Evolutionary conservation across 805 yeast genomes (phyloP).

Genomic region (Babjeviella inositovora): DNA sequence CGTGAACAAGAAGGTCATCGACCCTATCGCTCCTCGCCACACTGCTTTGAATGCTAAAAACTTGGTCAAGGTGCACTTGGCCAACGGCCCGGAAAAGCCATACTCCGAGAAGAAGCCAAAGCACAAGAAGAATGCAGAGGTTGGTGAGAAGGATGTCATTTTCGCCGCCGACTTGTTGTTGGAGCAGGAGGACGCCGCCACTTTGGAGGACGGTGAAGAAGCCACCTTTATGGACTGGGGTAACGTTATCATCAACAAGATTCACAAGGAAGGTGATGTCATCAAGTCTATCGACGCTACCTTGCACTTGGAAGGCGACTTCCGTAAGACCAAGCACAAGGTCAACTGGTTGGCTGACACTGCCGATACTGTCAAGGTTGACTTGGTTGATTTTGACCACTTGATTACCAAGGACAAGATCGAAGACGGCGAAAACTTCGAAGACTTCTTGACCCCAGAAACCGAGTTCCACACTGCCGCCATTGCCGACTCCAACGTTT

Average conservation of each 20-base stretch:
- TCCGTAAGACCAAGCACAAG: constrained; percentile 91
- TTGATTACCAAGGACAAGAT: constrained; percentile 88
- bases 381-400: constrained; percentile 84
- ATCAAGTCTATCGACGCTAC: constrained; percentile 58
- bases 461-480: constrained; percentile 76
- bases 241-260: constrained; percentile 65
- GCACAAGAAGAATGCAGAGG: constrained; percentile 89
- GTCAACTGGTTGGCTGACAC: constrained; percentile 90
- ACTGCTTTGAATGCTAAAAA: constrained; percentile 56
- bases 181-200: constrained; percentile 75
- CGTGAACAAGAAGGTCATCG: constrained; percentile 90
- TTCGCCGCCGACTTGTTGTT: constrained; percentile 48
- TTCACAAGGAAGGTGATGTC: constrained; percentile 40
- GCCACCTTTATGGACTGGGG: constrained; percentile 99
- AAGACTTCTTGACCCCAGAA: constrained; percentile 75
- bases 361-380: constrained; percentile 52
- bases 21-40: constrained; percentile 93
- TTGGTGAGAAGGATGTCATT: constrained; percentile 72
- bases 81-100: constrained; percentile 53
- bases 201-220: constrained; percentile 68
- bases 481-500: constrained; percentile 66
- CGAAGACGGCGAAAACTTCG: constrained; percentile 88
- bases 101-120: constrained; percentile 64
- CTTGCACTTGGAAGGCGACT: constrained; percentile 87
- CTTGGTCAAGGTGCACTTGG: constrained; percentile 54